Evolutionary conservation across 2,329 filamentous ascomycete species (phyloP).

Genomic region (Fusarium tanahbumbuense): DNA sequence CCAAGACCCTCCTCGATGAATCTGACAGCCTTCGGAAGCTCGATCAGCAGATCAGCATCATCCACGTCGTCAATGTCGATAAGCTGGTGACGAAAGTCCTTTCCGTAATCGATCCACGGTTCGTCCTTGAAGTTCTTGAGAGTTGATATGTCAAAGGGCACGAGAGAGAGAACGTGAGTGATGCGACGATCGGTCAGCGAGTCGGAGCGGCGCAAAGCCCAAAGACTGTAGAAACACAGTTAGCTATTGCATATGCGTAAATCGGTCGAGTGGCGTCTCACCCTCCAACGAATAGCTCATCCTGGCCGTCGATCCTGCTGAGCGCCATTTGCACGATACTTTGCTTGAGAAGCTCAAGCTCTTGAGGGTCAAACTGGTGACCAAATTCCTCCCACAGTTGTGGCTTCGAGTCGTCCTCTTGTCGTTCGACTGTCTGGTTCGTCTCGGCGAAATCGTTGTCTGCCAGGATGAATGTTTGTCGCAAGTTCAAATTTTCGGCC

Average conservation of each 20-base stretch:
- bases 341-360: constrained; percentile 46
- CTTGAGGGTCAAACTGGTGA: constrained; percentile 34
- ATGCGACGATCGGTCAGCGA: constrained; percentile 79
- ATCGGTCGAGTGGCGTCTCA: constrained; percentile 36
- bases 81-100: constrained; percentile 76
- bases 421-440: not conserved
- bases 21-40: constrained; percentile 80
- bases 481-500: not conserved
- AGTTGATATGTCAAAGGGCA: constrained; percentile 63
- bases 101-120: constrained; percentile 61
- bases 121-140: constrained; percentile 61
- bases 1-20: constrained; percentile 84
- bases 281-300: constrained; percentile 57
- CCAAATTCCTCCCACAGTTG: constrained; percentile 45
- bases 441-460: constrained; percentile 12
- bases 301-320: constrained; percentile 56
- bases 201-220: constrained; percentile 78
- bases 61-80: constrained; percentile 93
- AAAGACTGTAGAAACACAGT: constrained; percentile 64
- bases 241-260: constrained; percentile 13
- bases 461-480: constrained; percentile 24
- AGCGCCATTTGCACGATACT: constrained; percentile 56
- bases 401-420: constrained; percentile 20
- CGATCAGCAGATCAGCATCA: constrained; percentile 85
- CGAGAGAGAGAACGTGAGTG: constrained; percentile 89